Base-by-base conservation (phyloP, 1,139 yeast species). In the Candida sp. region DNA sequence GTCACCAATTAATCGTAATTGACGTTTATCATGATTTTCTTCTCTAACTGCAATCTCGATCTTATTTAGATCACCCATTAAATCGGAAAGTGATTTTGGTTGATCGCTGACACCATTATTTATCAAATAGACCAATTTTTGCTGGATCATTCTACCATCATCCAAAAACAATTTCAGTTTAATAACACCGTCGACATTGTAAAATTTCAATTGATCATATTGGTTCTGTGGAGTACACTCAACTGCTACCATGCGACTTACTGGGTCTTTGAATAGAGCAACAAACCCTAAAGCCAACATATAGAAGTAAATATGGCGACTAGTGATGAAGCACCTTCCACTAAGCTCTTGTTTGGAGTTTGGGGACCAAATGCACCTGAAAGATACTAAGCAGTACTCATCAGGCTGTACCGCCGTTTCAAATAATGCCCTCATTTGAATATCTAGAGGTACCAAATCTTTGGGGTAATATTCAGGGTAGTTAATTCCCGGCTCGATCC, bases 211-310 rank as follows among this genome's bases (percentile, higher is more conserved):
- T 21, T 77, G 60, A 50, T 88, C 95, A 61, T 73, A 79, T 43
- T 72, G 66, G 11, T 71, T 71, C 30, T 74, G 79, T 1, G 61
- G 55, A 11, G 55, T 56, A 42, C 70, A 69, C 38, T 87, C 93
- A n/a, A 84, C 79, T 4, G 87, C 77, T 6, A 85, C 76, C 21
- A 89, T 58, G 19, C 72, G 75, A 0, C 68, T 58, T n/a, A 89
- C 53, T 2, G 73, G 66, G 21, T 76, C 66, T 46, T 79, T 79
- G 40, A 77, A 64, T 39, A 90, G 63, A 1, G 91, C 79, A 1
- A 87, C 80, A 55, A 93, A 84, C 0, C 98, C 98, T 58, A 82
- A 73, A 19, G 87, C 81, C 56, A 82, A 81, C 61, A 87, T 78
- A 60, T 87, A 90, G 44, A 84, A 70, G 57, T 84, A 88, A 2